Evolutionary conservation across 208 protist species (phyloP).

Genomic region (Crithidia fasciculata): DNA sequence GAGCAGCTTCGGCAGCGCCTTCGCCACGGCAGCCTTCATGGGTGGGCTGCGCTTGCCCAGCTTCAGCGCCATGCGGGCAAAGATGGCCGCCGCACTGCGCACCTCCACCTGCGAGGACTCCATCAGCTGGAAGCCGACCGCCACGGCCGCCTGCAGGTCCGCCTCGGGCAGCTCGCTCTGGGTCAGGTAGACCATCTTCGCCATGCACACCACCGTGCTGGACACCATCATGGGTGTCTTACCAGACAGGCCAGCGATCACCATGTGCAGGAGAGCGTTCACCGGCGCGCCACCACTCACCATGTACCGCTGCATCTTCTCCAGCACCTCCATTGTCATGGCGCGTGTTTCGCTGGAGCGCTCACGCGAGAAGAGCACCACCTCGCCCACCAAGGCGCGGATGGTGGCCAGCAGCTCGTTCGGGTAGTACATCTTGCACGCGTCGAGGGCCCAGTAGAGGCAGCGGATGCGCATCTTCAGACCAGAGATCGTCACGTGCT

Average conservation of each 20-base stretch:
- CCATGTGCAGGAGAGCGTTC: slow-evolving; percentile 76
- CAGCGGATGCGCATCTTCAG: slow-evolving; percentile 90
- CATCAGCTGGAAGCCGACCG: slow-evolving; percentile 81
- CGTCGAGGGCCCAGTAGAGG: slow-evolving; percentile 85
- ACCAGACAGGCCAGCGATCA: slow-evolving; percentile 79
- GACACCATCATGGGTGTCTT: slow-evolving; percentile 81
- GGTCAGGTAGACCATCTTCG: slow-evolving; percentile 81
- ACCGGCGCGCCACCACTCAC: slow-evolving; percentile 54
- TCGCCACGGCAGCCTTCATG: slow-evolving; percentile 56
- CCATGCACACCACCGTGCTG: slow-evolving; percentile 83
- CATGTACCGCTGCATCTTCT: slow-evolving; percentile 89
- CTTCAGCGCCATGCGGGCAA: slow-evolving; percentile 86
- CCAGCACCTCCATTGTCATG: slow-evolving; percentile 85
- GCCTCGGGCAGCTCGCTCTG: slow-evolving; percentile 64
- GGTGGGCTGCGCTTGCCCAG: slow-evolving; percentile 73
- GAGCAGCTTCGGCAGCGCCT: slow-evolving; percentile 73
- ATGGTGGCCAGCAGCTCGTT: slow-evolving; percentile 65
- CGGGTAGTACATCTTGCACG: slow-evolving; percentile 88
- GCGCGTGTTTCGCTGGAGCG: slow-evolving; percentile 77
- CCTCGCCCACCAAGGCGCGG: slow-evolving; percentile 63
- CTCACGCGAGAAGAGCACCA: slow-evolving; percentile 82
- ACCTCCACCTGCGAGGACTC: slow-evolving; percentile 71
- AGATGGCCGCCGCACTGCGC: slow-evolving; percentile 72
- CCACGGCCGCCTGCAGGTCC: slow-evolving; percentile 67
- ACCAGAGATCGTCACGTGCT: slow-evolving; percentile 83